A percentile compares a stretch with the other conserved stretches of the same genome.
These are phyloP conservation scores for Hymenoscyphus infarciens DNA, from an alignment of 2,329 filamentous ascomycete species.

Conservation along the genomic window DNA sequence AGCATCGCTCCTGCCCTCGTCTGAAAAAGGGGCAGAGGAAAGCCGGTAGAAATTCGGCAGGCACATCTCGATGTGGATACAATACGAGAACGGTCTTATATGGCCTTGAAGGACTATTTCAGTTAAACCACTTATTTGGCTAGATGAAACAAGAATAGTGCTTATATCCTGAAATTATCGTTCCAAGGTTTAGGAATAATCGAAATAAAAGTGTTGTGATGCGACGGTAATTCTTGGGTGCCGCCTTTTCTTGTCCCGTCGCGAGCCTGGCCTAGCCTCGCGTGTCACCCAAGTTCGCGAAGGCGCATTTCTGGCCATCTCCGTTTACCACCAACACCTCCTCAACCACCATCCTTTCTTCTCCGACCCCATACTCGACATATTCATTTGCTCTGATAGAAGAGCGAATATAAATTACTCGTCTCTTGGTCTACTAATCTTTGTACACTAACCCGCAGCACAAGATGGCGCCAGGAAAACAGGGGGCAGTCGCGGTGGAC, in stretches of 20 bases:
- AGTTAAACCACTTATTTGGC: too few species aligned
- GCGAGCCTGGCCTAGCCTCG: not conserved
- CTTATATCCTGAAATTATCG: too few species aligned
- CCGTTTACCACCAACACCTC: not conserved
- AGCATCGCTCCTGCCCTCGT: not conserved
- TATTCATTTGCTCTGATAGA: not conserved
- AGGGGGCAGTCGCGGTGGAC: slow-evolving; percentile 30
- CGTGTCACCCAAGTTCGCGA: not conserved
- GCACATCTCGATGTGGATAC: not conserved
- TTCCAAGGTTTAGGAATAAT: too few species aligned
- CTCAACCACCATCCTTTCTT: not conserved
- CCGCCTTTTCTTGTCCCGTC: not conserved
- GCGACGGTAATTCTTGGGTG: too few species aligned
- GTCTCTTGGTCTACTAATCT: slow-evolving; percentile 17
- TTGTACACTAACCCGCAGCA: slow-evolving; percentile 18
- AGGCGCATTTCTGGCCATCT: not conserved
- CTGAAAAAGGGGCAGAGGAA: slow-evolving; percentile 3
- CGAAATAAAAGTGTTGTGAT: too few species aligned
- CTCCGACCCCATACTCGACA: not conserved
- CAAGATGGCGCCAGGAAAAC: slow-evolving; percentile 29
- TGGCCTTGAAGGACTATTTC: not conserved
- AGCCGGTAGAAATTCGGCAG: not conserved
- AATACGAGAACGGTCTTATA: too few species aligned
- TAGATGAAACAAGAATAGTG: too few species aligned
- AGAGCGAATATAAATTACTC: not conserved